A percentile compares a stretch with the other conserved stretches of the same genome.
phyloP scores from a whole-genome alignment of 2,329 filamentous ascomycete genomes.

The Colletotrichum echinochloae region DNA sequence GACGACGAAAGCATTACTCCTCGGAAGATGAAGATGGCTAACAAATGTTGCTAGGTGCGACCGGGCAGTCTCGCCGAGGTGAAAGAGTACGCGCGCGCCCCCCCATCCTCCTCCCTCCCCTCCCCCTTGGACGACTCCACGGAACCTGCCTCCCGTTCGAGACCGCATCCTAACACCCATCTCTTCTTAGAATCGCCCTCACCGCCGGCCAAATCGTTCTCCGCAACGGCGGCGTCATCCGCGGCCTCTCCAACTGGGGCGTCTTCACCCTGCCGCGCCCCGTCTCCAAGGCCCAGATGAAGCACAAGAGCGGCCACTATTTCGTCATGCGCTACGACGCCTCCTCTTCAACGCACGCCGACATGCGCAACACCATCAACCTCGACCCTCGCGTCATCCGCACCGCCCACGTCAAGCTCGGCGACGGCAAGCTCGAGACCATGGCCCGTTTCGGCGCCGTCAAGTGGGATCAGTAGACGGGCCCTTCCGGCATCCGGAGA shows the following conservation, averaged over 20 bases:
- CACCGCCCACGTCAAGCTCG: conserved; percentile 87
- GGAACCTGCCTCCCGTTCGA: background rate
- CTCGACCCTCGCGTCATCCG: conserved; percentile 93
- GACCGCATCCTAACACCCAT: background rate
- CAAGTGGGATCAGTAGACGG: conserved; percentile 58
- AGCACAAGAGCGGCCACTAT: conserved; percentile 90
- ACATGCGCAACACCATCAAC: conserved; percentile 79
- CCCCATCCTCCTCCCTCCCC: conserved; percentile 15
- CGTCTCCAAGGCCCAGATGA: conserved; percentile 82
- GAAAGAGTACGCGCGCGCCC: conserved; percentile 79
- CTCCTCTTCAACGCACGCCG: conserved; percentile 77
- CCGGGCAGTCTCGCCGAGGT: conserved; percentile 91
- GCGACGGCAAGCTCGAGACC: conserved; percentile 68
- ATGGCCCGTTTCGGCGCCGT: conserved; percentile 62
- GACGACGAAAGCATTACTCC: too few relatives aligned
- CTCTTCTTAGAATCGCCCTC: conserved; percentile 79
- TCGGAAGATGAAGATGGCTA: conserved; percentile 5
- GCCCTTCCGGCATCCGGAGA: conserved; percentile 38
- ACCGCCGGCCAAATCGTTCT: conserved; percentile 88
- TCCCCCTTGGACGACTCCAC: conserved; percentile 12
- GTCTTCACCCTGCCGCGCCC: conserved; percentile 87
- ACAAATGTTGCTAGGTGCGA: conserved; percentile 75
- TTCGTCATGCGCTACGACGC: conserved; percentile 98
- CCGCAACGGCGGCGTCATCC: conserved; percentile 86
- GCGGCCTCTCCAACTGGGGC: conserved; percentile 96